Base-by-base conservation (phyloP, 2,329 filamentous ascomycete species). In the Fragosphaeria purpurea region DNA sequence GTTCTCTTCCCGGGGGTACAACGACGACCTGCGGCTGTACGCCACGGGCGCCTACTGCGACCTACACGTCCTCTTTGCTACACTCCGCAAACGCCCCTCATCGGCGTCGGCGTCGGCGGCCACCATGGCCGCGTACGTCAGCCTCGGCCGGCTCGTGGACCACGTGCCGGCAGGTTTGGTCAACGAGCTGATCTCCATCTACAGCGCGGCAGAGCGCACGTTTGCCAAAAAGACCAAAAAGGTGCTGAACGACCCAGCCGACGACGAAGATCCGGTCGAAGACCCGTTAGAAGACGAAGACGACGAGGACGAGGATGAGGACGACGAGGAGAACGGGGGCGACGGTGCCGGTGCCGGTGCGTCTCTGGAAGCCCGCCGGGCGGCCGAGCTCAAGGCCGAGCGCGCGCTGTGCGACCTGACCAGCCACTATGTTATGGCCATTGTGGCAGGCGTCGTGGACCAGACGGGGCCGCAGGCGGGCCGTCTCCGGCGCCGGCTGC, bases 401-500 rank as follows among this genome's bases (percentile, higher is more conserved):
- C 85, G 91, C 62, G 80, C 83, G 22, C 76, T 97, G 1, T 97
- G 91, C 66, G 85, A 91, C 59, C 73, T 96, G 32, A 83, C 90
- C 0, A 85, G 82, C 55, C 94, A 93, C 63, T 79, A 95, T 42
- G 86, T 96, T 39, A 77, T 95, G 41, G 85, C 84, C 10, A 82
- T 95, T 30, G 73, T 86, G 8, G 87, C 83, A 22, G 82, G 81
- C 48, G 80, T 89, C 41, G 72, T 96, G 47, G 88, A 94, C 61
- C 69, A 73, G 41, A 72, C 70, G 1, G 80, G 79, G 6, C 68
- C 76, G 9, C 70, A 78, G 34, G 76, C 76, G 7, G 82, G 80
- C 34, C 80, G 79, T 61, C 74, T 95, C 38, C 78, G 79, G 55
- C 79, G 80, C 59, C 77, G 89, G 22, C 72, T 98, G 30, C 75